These are phyloP conservation scores for Fusarium bactridioides DNA, from an alignment of 2,329 filamentous ascomycete genomes.

Conservation along the genomic window DNA sequence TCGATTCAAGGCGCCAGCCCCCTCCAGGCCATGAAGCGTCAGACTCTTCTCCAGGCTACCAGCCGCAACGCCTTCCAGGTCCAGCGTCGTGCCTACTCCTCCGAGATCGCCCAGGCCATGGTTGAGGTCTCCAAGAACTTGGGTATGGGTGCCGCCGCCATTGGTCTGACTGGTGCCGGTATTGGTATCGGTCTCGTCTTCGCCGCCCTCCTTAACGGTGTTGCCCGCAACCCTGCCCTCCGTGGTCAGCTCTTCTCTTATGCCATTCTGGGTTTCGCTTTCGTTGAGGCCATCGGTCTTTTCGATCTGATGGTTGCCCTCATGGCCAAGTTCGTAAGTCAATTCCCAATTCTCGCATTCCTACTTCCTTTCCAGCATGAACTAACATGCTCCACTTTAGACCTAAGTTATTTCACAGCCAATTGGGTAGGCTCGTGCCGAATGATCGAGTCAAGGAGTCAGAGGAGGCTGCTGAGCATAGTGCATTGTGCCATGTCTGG, in stretches of 20 bases:
- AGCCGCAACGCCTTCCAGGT: slow-evolving; percentile 70
- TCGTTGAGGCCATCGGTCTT: slow-evolving; percentile 91
- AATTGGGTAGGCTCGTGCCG: slow-evolving; percentile 48
- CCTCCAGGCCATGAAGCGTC: slow-evolving; percentile 79
- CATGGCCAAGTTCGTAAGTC: slow-evolving; percentile 87
- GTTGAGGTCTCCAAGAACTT: slow-evolving; percentile 92
- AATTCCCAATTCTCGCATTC: background rate
- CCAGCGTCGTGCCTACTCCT: slow-evolving; percentile 81
- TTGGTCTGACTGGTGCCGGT: slow-evolving; percentile 91
- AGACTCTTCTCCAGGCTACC: slow-evolving; percentile 72
- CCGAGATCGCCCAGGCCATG: slow-evolving; percentile 87
- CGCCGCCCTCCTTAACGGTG: slow-evolving; percentile 86
- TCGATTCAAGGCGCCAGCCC: slow-evolving; percentile 62
- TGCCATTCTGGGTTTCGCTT: slow-evolving; percentile 94
- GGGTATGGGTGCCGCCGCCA: slow-evolving; percentile 88
- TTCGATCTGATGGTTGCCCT: slow-evolving; percentile 93
- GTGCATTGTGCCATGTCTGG: slow-evolving; percentile 40
- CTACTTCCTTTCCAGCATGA: background rate
- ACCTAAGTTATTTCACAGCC: slow-evolving; percentile 49
- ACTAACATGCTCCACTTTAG: slow-evolving; percentile 35
- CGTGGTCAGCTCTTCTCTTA: slow-evolving; percentile 96
- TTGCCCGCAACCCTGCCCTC: slow-evolving; percentile 93
- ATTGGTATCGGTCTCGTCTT: slow-evolving; percentile 96
- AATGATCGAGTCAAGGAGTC: slow-evolving; percentile 47
- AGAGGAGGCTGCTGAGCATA: slow-evolving; percentile 41